These are phyloP conservation scores for sweet orange (Citrus sinensis) DNA, from an alignment of 345 rosid genomes.

Conservation along the genomic window DNA sequence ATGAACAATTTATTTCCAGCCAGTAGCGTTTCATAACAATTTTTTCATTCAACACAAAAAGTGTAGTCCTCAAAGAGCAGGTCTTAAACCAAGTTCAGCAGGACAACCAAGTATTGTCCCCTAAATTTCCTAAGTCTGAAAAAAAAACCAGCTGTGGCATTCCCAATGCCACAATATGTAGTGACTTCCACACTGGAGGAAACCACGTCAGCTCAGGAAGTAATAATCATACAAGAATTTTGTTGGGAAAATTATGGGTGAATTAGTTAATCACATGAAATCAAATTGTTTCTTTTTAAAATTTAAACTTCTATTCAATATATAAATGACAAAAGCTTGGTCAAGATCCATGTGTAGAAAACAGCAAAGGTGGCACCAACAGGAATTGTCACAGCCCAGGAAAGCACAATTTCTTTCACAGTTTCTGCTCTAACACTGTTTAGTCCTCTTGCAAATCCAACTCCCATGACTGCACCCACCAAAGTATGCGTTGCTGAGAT, in stretches of 20 bases:
- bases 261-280: slow-evolving; percentile 26
- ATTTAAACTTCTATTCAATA: slow-evolving; percentile 37
- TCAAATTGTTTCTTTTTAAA: slow-evolving; percentile 17
- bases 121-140: not conserved
- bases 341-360: slow-evolving; percentile 84
- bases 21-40: not conserved
- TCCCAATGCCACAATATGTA: not conserved
- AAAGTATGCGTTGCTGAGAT: slow-evolving; percentile 90
- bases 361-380: slow-evolving; percentile 82
- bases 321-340: slow-evolving; percentile 62
- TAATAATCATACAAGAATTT: slow-evolving; percentile 17
- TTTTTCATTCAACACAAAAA: not conserved
- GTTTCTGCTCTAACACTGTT: slow-evolving; percentile 88
- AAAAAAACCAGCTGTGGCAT: not conserved
- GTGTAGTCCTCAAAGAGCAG: not conserved
- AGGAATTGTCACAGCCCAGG: slow-evolving; percentile 92
- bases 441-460: slow-evolving; percentile 93
- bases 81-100: not conserved
- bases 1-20: not conserved
- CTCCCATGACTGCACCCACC: slow-evolving; percentile 99
- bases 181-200: slow-evolving; percentile 23
- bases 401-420: slow-evolving; percentile 80
- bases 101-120: not conserved
- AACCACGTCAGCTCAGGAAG: slow-evolving; percentile 22
- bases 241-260: slow-evolving; percentile 2